Percentiles rank a stretch among this genome's conserved stretches.
These are phyloP conservation scores for Lachancea cidri DNA, from an alignment of 805 yeast species.

Conservation along the genomic window DNA sequence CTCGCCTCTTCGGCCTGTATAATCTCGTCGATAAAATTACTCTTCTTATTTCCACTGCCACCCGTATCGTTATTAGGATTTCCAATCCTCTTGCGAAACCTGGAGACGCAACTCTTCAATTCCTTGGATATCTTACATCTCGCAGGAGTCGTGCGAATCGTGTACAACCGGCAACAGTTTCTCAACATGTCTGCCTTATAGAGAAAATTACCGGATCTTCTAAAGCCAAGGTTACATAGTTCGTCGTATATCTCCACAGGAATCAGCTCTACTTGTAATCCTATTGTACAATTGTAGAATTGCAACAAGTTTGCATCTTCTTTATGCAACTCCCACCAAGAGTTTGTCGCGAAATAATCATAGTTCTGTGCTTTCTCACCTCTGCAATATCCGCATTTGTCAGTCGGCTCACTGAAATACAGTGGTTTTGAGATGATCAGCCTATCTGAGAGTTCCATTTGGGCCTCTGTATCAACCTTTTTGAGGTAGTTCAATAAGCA, in stretches of 20 bases:
- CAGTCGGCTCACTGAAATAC: slow-evolving; percentile 35
- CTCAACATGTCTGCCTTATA: slow-evolving; percentile 64
- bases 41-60: slow-evolving; percentile 5
- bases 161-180: slow-evolving; percentile 73
- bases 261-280: slow-evolving; percentile 42
- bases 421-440: slow-evolving; percentile 42
- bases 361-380: slow-evolving; percentile 41
- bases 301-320: slow-evolving; percentile 9
- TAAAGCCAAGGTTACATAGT: slow-evolving; percentile 66
- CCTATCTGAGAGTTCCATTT: slow-evolving; percentile 18
- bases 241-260: slow-evolving; percentile 52
- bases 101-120: slow-evolving; percentile 57
- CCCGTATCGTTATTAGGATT: neutral
- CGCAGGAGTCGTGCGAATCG: slow-evolving; percentile 58
- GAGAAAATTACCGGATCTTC: slow-evolving; percentile 70
- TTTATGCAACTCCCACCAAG: slow-evolving; percentile 27
- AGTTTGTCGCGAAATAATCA: slow-evolving; percentile 36
- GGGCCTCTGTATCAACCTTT: neutral
- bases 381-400: slow-evolving; percentile 70
- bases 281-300: slow-evolving; percentile 29
- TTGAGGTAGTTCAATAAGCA: neutral
- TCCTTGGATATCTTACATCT: slow-evolving; percentile 54
- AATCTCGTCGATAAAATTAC: slow-evolving; percentile 34
- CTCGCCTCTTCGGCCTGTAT: slow-evolving; percentile 34
- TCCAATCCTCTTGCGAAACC: slow-evolving; percentile 39